These are phyloP conservation scores for Candida montana DNA, from an alignment of 805 yeast species.

Conservation along the genomic window DNA sequence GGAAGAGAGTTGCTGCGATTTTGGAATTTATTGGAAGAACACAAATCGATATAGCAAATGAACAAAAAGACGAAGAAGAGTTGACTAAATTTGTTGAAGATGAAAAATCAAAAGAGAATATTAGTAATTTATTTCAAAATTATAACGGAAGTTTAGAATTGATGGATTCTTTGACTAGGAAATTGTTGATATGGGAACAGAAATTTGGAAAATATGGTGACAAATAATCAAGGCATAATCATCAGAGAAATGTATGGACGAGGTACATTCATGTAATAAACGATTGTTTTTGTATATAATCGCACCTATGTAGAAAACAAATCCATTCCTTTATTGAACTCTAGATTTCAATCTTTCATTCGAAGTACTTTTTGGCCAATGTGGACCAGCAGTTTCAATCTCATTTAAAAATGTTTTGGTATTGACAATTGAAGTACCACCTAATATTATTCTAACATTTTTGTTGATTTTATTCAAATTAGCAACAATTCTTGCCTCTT, in stretches of 20 bases:
- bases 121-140: slow-evolving; percentile 40
- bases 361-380: slow-evolving; percentile 28
- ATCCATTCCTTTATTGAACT: not conserved
- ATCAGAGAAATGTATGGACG: too few relatives aligned
- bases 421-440: slow-evolving; percentile 63
- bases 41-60: slow-evolving; percentile 75
- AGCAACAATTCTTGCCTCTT: slow-evolving; percentile 80
- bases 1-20: slow-evolving; percentile 82
- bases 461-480: slow-evolving; percentile 54
- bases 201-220: slow-evolving; percentile 38
- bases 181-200: slow-evolving; percentile 75
- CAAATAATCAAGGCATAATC: slow-evolving; percentile 5
- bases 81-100: slow-evolving; percentile 43
- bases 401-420: slow-evolving; percentile 33
- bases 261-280: too few relatives aligned
- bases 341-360: slow-evolving; percentile 11
- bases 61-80: slow-evolving; percentile 53
- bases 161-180: slow-evolving; percentile 71
- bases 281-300: too few relatives aligned
- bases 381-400: slow-evolving; percentile 31
- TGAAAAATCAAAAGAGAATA: slow-evolving; percentile 31
- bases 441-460: slow-evolving; percentile 66
- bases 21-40: slow-evolving; percentile 87
- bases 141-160: slow-evolving; percentile 55
- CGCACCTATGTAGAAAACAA: too few relatives aligned